phyloP scores from a whole-genome alignment of 495 filamentous ascomycete species.

The Lindgomyces ingoldianus region DNA sequence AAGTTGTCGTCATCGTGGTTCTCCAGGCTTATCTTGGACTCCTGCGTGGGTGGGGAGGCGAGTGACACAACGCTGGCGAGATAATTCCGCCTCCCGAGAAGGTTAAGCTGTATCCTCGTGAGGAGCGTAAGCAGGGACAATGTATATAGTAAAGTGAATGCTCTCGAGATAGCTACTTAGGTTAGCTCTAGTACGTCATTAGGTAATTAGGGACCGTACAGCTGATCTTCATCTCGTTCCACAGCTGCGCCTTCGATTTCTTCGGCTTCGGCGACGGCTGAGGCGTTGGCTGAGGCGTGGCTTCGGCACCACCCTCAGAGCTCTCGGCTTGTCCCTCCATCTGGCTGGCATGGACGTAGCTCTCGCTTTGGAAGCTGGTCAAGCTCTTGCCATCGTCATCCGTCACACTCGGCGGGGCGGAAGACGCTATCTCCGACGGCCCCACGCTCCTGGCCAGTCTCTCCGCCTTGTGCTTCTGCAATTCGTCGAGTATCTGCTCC shows the following conservation, averaged over 20 bases:
- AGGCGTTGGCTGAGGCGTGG: conserved; percentile 40
- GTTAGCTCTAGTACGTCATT: conserved; percentile 6
- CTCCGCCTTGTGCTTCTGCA: conserved; percentile 90
- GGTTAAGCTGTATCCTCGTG: conserved; percentile 94
- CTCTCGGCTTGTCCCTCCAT: conserved; percentile 48
- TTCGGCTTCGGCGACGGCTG: conserved; percentile 52
- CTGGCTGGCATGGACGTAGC: conserved; percentile 78
- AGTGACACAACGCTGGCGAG: conserved; percentile 90
- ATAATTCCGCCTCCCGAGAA: conserved; percentile 92
- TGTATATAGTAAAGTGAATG: conserved; percentile 90
- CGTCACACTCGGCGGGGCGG: conserved; percentile 70
- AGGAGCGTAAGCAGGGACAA: conserved; percentile 85
- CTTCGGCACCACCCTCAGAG: conserved; percentile 28
- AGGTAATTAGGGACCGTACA: conserved; percentile 55
- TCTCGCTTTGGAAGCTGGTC: conserved; percentile 73
- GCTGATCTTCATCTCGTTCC: conserved; percentile 96
- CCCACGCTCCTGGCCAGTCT: conserved; percentile 61
- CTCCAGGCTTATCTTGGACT: conserved; percentile 77
- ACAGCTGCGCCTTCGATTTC: conserved; percentile 87
- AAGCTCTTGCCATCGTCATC: conserved; percentile 82
- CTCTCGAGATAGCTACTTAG: conserved; percentile 74
- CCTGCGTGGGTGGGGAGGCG: conserved; percentile 61
- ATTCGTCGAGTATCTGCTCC: conserved; percentile 82
- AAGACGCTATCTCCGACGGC: conserved; percentile 57
- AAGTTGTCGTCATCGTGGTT: conserved; percentile 83